phyloP scores from a whole-genome alignment of 1,284 basidiomycete species.

The Boletellus dicymbophilus region DNA sequence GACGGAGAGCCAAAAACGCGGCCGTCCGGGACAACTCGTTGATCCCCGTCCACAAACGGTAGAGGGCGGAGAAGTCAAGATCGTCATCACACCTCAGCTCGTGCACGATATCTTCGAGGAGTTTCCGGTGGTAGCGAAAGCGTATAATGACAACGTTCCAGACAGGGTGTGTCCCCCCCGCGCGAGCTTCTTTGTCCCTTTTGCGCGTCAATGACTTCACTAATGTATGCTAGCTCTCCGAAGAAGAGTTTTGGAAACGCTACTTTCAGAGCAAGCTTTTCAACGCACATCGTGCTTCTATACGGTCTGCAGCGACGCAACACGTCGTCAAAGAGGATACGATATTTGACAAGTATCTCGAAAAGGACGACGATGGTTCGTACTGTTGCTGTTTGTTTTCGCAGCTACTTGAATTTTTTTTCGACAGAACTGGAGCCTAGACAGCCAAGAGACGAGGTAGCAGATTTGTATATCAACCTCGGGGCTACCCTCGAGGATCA shows the following conservation, averaged over 20 bases:
- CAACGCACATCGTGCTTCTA: slow-evolving; percentile 92
- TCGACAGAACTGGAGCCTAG: slow-evolving; percentile 78
- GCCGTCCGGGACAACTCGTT: slow-evolving; percentile 83
- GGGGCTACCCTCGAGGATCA: slow-evolving; percentile 93
- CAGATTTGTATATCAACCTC: slow-evolving; percentile 84
- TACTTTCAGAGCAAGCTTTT: slow-evolving; percentile 97
- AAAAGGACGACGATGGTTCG: slow-evolving; percentile 92
- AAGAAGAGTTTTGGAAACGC: slow-evolving; percentile 93
- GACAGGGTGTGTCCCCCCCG: no score
- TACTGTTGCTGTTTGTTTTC: neutral
- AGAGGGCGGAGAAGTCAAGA: slow-evolving; percentile 82
- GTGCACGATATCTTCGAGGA: slow-evolving; percentile 97
- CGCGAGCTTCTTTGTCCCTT: slow-evolving; percentile 17
- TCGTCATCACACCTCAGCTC: slow-evolving; percentile 90
- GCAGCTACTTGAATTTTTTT: neutral
- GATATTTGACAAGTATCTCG: slow-evolving; percentile 95
- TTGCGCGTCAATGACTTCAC: neutral
- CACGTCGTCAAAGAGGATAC: slow-evolving; percentile 89
- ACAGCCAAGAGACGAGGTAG: slow-evolving; percentile 62
- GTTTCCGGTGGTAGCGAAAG: slow-evolving; percentile 92
- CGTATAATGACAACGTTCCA: slow-evolving; percentile 93
- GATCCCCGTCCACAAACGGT: slow-evolving; percentile 86
- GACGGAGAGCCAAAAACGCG: slow-evolving; percentile 75
- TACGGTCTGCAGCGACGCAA: slow-evolving; percentile 82
- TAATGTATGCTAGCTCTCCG: slow-evolving; percentile 61